A percentile compares a stretch with the other conserved stretches of the same genome.
Conservation (phyloP, 768 basidiomycete species). For the Rubroboletus satanas region DNA sequence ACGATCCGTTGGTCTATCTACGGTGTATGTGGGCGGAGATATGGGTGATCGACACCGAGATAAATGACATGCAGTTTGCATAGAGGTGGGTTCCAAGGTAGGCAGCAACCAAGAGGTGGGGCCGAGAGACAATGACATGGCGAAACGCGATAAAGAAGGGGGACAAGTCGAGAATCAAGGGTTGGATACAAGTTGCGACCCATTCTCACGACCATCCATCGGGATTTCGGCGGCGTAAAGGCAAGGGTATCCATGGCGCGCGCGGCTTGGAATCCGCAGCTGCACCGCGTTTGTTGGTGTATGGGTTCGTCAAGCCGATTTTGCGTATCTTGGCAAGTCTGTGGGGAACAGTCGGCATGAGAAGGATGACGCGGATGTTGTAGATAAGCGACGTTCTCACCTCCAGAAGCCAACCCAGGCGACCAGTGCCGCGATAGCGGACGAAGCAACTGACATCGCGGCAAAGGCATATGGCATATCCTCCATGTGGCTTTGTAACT, state of each 20-base stretch:
- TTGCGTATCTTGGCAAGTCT: constrained; percentile 47
- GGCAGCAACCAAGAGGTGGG: not conserved
- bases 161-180: not conserved
- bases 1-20: constrained; percentile 7
- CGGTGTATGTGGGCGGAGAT: constrained; percentile 14
- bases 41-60: constrained; percentile 1
- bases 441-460: constrained; percentile 55
- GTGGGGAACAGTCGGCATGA: constrained; percentile 2
- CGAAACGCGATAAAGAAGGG: constrained; percentile 11
- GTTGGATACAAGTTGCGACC: not conserved
- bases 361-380: constrained; percentile 8
- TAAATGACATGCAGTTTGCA: constrained; percentile 4
- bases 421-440: constrained; percentile 55
- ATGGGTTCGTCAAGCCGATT: constrained; percentile 38
- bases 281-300: constrained; percentile 10
- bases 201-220: constrained; percentile 39
- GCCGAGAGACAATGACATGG: not conserved
- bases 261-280: constrained; percentile 15
- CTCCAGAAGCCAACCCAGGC: constrained; percentile 66
- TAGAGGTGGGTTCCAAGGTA: constrained; percentile 20
- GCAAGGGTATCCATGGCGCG: constrained; percentile 36
- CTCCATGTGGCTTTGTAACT: constrained; percentile 78
- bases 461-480: constrained; percentile 70
- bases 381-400: constrained; percentile 30
- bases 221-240: constrained; percentile 36